Conservation (phyloP, 345 rosid species). For the Melaleuca quinquenervia region DNA sequence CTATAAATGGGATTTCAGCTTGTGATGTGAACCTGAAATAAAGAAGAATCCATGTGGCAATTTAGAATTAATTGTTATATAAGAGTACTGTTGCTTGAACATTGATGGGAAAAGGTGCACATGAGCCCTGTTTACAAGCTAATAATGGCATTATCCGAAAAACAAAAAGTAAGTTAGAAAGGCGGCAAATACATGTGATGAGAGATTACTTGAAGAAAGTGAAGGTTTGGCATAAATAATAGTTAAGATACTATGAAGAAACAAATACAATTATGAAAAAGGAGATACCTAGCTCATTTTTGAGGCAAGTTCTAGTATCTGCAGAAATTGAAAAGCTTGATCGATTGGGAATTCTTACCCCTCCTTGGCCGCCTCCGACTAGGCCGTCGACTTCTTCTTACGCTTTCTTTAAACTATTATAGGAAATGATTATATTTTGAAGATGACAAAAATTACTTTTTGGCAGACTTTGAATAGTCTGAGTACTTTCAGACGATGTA, state of each 20-base stretch:
- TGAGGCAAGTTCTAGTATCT: fast-evolving
- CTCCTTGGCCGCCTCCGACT: not conserved
- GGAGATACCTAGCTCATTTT: not conserved
- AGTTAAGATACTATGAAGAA: not conserved
- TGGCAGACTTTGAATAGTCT: no score
- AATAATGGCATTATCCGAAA: not conserved
- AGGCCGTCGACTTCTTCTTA: not conserved
- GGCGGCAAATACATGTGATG: no score
- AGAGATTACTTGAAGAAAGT: not conserved
- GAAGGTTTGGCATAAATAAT: not conserved
- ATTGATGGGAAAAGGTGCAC: not conserved
- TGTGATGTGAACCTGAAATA: no score
- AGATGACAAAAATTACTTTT: no score
- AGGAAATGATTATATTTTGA: no score
- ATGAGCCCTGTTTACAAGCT: not conserved
- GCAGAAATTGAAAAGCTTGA: fast-evolving
- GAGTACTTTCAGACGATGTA: no score
- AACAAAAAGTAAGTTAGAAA: not conserved
- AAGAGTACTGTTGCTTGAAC: not conserved
- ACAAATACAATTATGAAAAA: not conserved
- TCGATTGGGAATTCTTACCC: not conserved
- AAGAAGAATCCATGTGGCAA: no score
- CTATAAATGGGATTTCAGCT: no score
- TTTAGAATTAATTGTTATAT: no score
- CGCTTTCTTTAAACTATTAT: no score